phyloP scores from a whole-genome alignment of 495 filamentous ascomycete species.

The Alectoria sarmentosa region DNA sequence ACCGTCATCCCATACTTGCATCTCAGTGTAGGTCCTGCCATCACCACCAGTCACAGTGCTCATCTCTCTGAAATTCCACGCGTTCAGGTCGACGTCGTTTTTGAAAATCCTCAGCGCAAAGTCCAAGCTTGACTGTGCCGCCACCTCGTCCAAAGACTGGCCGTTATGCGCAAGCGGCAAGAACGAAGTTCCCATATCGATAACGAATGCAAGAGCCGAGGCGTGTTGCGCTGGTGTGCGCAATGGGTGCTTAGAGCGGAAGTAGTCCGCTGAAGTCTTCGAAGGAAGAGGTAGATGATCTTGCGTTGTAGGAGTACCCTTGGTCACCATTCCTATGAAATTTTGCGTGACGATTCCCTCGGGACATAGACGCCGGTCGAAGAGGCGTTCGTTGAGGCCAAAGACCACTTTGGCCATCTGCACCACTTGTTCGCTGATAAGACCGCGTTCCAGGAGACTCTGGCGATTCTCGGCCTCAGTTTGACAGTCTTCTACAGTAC shows the following conservation, averaged over 20 bases:
- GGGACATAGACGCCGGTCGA: not conserved
- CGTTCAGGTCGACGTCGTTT: not conserved
- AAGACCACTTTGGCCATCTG: not conserved
- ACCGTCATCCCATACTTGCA: not conserved
- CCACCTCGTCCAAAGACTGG: not conserved
- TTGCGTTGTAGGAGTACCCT: not conserved
- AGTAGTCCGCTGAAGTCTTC: not conserved
- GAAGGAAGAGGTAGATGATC: not conserved
- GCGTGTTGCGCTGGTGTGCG: not conserved
- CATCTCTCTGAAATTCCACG: not conserved
- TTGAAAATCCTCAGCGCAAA: slow-evolving; percentile 4
- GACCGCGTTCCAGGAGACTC: not conserved
- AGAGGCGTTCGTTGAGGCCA: not conserved
- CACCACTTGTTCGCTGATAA: not conserved
- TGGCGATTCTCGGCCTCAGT: not conserved
- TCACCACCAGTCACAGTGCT: not conserved
- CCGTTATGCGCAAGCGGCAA: not conserved
- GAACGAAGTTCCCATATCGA: not conserved
- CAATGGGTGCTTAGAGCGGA: not conserved
- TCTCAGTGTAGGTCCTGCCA: slow-evolving; percentile 1
- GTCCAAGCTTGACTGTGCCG: not conserved
- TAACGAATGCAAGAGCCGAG: not conserved
- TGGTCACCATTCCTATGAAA: not conserved
- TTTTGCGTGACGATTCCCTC: not conserved
- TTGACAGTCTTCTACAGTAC: not conserved